These are phyloP conservation scores for Xylaria flabelliformis DNA, from an alignment of 495 filamentous ascomycete species.

Conservation along the genomic window DNA sequence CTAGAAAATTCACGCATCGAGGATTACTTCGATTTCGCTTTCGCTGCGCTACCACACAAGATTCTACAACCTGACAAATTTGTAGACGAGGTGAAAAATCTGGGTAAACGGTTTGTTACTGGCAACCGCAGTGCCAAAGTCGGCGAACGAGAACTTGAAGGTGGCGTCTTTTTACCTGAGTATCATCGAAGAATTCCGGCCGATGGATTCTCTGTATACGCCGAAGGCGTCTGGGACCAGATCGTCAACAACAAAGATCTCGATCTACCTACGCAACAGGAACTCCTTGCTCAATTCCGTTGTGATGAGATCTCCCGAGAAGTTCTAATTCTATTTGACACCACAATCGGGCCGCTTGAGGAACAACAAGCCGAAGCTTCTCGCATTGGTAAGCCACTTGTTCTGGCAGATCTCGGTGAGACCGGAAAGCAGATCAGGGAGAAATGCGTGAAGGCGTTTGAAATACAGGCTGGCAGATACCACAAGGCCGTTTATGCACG, in stretches of 20 bases:
- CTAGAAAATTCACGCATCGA: slow-evolving; percentile 88
- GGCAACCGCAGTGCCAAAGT: slow-evolving; percentile 70
- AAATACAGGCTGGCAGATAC: slow-evolving; percentile 88
- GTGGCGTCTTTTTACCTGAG: slow-evolving; percentile 86
- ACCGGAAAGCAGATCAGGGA: slow-evolving; percentile 74
- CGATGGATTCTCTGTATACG: slow-evolving; percentile 92
- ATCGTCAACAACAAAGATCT: slow-evolving; percentile 98
- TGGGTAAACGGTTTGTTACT: slow-evolving; percentile 81
- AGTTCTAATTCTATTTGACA: slow-evolving; percentile 83
- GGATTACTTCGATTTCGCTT: slow-evolving; percentile 98
- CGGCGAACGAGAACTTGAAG: slow-evolving; percentile 72
- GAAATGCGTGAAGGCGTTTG: slow-evolving; percentile 81
- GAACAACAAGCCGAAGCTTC: slow-evolving; percentile 78
- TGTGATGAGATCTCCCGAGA: slow-evolving; percentile 95
- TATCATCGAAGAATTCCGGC: slow-evolving; percentile 96
- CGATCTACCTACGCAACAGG: slow-evolving; percentile 95
- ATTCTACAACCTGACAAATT: slow-evolving; percentile 96
- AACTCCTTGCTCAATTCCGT: slow-evolving; percentile 93
- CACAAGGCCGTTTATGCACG: slow-evolving; percentile 91
- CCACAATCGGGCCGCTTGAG: slow-evolving; percentile 81
- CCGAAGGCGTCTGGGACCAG: slow-evolving; percentile 94
- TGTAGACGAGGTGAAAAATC: slow-evolving; percentile 74
- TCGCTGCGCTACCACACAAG: slow-evolving; percentile 94
- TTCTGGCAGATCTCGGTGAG: slow-evolving; percentile 77
- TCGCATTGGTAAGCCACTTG: slow-evolving; percentile 69